These are phyloP conservation scores for Mesostigma viride DNA, from an alignment of 139 green algal species.

Conservation along the genomic window DNA sequence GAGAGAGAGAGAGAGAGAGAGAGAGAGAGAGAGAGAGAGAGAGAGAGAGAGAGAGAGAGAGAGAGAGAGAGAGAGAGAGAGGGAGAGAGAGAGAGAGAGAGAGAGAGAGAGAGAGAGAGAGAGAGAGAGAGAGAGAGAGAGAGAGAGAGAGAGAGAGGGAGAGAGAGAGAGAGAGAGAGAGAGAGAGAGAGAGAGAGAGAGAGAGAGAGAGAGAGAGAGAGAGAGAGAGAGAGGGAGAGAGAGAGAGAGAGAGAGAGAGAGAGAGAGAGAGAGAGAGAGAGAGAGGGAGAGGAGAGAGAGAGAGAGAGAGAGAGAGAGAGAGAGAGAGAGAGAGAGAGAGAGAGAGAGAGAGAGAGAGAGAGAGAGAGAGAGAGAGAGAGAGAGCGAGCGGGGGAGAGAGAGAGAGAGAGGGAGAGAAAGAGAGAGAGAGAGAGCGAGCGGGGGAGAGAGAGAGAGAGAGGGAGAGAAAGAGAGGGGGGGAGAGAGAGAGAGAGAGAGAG, in stretches of 20 bases:
- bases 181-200: conserved; percentile 5
- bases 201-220: conserved; percentile 5
- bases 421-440: no score
- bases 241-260: conserved; percentile 5
- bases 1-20: conserved; percentile 5
- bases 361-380: no score
- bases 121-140: conserved; percentile 5
- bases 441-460: no score
- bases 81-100: conserved; percentile 2
- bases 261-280: conserved; percentile 5
- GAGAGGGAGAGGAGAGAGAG: conserved; percentile 2
- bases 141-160: conserved; percentile 2
- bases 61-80: conserved; percentile 5
- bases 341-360: no score
- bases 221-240: conserved; percentile 1
- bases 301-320: no score
- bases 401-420: no score
- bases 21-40: conserved; percentile 5
- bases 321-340: no score
- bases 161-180: conserved; percentile 5
- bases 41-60: conserved; percentile 5
- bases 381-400: no score
- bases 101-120: conserved; percentile 5
- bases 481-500: no score
- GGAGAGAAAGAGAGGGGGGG: no score